These are phyloP conservation scores for Fonsecaea multimorphosa DNA, from an alignment of 2,329 filamentous ascomycete species.

Conservation along the genomic window DNA sequence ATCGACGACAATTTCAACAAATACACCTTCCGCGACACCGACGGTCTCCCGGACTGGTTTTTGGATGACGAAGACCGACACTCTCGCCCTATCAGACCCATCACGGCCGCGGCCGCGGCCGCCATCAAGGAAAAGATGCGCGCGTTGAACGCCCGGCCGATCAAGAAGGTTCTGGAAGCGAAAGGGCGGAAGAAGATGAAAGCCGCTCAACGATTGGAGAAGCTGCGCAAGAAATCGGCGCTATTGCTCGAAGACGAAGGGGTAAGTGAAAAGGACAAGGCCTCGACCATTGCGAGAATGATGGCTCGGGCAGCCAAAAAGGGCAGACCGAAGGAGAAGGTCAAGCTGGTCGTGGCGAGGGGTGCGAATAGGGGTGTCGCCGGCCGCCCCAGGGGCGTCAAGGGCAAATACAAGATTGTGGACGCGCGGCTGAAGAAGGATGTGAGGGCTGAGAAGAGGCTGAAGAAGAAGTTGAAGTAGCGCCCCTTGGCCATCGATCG, in stretches of 20 bases:
- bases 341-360: conserved; percentile 86
- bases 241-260: conserved; percentile 86
- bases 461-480: conserved; percentile 72
- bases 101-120: conserved; percentile 83
- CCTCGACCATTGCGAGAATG: conserved; percentile 78
- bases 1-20: conserved; percentile 94
- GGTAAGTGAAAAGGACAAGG: conserved; percentile 96
- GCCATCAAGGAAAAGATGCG: conserved; percentile 95
- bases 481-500: not conserved
- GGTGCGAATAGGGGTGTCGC: conserved; percentile 84
- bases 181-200: conserved; percentile 97
- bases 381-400: conserved; percentile 86
- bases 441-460: conserved; percentile 81
- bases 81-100: conserved; percentile 84
- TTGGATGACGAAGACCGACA: conserved; percentile 87
- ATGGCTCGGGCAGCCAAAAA: conserved; percentile 82
- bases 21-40: conserved; percentile 84
- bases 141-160: conserved; percentile 90
- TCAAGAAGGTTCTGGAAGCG: conserved; percentile 98
- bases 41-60: conserved; percentile 97
- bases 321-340: conserved; percentile 68
- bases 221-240: conserved; percentile 96
- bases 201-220: conserved; percentile 87
- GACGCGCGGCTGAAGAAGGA: conserved; percentile 97
- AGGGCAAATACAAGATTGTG: conserved; percentile 97